phyloP scores from a whole-genome alignment of 768 basidiomycete species.

The Hebeloma cylindrosporum region DNA sequence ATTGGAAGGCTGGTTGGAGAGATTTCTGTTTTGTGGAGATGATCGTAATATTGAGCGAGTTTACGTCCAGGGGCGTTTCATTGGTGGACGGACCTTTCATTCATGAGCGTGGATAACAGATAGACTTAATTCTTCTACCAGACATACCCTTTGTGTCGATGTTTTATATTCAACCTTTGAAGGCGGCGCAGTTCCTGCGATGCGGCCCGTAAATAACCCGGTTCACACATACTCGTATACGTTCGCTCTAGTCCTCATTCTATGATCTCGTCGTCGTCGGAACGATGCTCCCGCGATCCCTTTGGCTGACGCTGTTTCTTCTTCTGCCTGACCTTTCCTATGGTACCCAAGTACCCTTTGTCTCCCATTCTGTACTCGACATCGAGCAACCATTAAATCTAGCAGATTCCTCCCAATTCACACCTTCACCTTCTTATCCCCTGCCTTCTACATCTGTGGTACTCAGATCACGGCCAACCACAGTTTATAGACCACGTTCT shows the following conservation, averaged over 20 bases:
- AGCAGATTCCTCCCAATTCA: conserved; percentile 10
- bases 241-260: too few relatives aligned
- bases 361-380: conserved; percentile 19
- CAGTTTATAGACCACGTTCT: conserved; percentile 61
- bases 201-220: too few relatives aligned
- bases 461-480: conserved; percentile 51
- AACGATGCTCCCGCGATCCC: conserved; percentile 19
- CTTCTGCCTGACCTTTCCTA: conserved; percentile 15
- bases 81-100: conserved; percentile 61
- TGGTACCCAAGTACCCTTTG: conserved; percentile 19
- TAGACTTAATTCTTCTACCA: too few relatives aligned
- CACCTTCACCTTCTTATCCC: conserved; percentile 15
- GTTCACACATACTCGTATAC: too few relatives aligned
- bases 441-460: conserved; percentile 15
- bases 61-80: conserved; percentile 76
- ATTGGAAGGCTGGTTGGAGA: conserved; percentile 67
- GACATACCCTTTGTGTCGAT: too few relatives aligned
- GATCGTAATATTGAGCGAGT: conserved; percentile 81
- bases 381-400: conserved; percentile 3
- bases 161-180: too few relatives aligned
- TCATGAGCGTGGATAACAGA: too few relatives aligned
- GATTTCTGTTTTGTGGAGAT: conserved; percentile 86
- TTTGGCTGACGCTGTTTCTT: conserved; percentile 19
- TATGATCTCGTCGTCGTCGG: too few relatives aligned
- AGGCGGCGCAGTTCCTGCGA: too few relatives aligned